Base-by-base conservation (phyloP, 169 alveolate genomes). In the Eimeria falciformis region DNA sequence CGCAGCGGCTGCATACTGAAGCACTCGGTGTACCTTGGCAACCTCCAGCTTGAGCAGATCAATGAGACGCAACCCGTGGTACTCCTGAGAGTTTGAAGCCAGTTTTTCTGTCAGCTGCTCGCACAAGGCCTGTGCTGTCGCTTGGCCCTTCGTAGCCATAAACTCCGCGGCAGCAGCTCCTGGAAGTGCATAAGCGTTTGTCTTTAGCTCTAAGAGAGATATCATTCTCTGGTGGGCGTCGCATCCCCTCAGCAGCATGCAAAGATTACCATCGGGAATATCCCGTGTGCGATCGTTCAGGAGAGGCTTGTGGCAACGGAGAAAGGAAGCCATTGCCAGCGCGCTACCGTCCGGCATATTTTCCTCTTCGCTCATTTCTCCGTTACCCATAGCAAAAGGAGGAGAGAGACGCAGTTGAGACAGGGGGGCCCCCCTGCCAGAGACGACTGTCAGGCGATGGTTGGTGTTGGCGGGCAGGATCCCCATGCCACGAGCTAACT, bases 31-130 rank as follows among this genome's bases (percentile, higher is more conserved):
- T 14, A 87, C 86, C 45, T 77, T 75, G 37, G 66, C 86, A 9
- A 87, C 92, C 29, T 87, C 92, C 62, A 87, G 83, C 87, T 87
- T 69, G 55, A 87, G 92, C 9, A 87, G 92, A 77, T 87, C 92
- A 43, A 37, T 50, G 25, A 75, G 55, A 37, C 82, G 73, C 53
- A 85, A 29, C 62, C 79, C 79, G 37, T 47, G 56, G 23, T 53
- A 66, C 46, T 50, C 81, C 81, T 56, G 65, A 4, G 77, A 3
- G 40, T 55, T 37, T 23, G 27, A 37, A 29, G 21, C 37, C 37
- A 79, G 71, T 23, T 66, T 18, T 6, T 83, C 91, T 5, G 50
- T 46, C 23, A 56, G 50, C n/a, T 83, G 91, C 25, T 56, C 65
- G 43, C 81, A 56, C n/a, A 62, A 33, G 43, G 69, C 81, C 81